These are phyloP conservation scores for Dothideomycetidae sp. DNA, from an alignment of 2,329 filamentous ascomycete species.

Conservation along the genomic window DNA sequence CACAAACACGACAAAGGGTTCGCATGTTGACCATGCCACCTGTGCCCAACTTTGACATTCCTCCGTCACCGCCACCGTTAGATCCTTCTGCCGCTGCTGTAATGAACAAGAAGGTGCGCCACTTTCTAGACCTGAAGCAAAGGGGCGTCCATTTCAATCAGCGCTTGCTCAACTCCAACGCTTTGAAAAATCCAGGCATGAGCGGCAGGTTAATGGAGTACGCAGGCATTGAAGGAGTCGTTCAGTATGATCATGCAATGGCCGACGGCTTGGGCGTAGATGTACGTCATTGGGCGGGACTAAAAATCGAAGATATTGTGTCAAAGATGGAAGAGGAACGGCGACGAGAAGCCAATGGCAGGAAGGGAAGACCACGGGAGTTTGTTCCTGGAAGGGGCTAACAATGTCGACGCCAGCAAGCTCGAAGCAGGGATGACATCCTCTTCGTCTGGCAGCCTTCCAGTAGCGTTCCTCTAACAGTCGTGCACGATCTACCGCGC, in stretches of 20 bases:
- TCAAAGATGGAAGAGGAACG: conserved; percentile 7
- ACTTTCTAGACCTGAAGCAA: conserved; percentile 64
- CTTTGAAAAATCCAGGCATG: conserved; percentile 57
- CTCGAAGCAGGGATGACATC: too few species aligned
- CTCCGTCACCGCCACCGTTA: conserved; percentile 50
- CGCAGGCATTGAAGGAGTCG: conserved; percentile 41
- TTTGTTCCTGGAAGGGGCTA: conserved; percentile 2
- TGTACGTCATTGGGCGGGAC: conserved; percentile 16
- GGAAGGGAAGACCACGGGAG: conserved; percentile 1
- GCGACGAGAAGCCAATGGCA: conserved; percentile 1
- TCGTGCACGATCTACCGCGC: too few species aligned
- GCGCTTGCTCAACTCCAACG: conserved; percentile 50
- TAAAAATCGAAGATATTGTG: conserved; percentile 11
- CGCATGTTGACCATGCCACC: conserved; percentile 61
- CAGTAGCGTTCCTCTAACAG: too few species aligned
- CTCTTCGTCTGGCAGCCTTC: too few species aligned
- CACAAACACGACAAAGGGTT: conserved; percentile 47
- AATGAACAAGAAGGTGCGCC: conserved; percentile 52
- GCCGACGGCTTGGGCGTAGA: conserved; percentile 22
- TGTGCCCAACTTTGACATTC: conserved; percentile 58
- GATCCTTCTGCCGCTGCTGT: conserved; percentile 23
- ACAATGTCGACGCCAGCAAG: too few species aligned
- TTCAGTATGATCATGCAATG: conserved; percentile 52
- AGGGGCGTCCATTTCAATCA: conserved; percentile 66
- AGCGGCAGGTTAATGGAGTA: conserved; percentile 60